Percentiles rank a stretch among this genome's conserved stretches.
These are phyloP conservation scores for Inosperma sp. DNA, from an alignment of 768 basidiomycete species.

Conservation along the genomic window DNA sequence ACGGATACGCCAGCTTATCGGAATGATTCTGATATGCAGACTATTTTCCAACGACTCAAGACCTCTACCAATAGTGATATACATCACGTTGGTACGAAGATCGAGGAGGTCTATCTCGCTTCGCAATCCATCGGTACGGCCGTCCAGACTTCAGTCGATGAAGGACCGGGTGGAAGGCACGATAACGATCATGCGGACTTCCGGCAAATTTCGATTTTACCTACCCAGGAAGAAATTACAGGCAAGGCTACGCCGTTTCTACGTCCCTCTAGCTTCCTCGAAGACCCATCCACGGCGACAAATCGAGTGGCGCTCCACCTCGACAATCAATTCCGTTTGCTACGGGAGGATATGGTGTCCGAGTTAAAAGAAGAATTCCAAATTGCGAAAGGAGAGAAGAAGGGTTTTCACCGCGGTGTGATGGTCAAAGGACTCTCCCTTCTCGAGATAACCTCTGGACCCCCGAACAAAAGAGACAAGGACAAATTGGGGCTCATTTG, in stretches of 20 bases:
- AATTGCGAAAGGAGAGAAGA: slow-evolving; percentile 28
- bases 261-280: slow-evolving; percentile 39
- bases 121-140: slow-evolving; percentile 6
- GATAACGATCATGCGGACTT: slow-evolving; percentile 66
- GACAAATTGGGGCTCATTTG: slow-evolving; percentile 26
- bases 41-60: too few relatives aligned
- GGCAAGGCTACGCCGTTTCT: slow-evolving; percentile 46
- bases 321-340: slow-evolving; percentile 62
- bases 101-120: too few relatives aligned
- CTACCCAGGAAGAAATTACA: slow-evolving; percentile 54
- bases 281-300: slow-evolving; percentile 36
- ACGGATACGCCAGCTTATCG: background rate
- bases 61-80: too few relatives aligned
- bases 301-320: slow-evolving; percentile 45
- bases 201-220: slow-evolving; percentile 53
- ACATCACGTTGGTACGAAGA: too few relatives aligned
- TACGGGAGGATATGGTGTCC: slow-evolving; percentile 38
- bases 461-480: slow-evolving; percentile 34
- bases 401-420: slow-evolving; percentile 36
- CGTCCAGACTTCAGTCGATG: slow-evolving; percentile 7
- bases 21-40: too few relatives aligned
- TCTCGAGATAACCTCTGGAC: slow-evolving; percentile 31
- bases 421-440: slow-evolving; percentile 36
- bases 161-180: slow-evolving; percentile 58
- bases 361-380: slow-evolving; percentile 23